These are phyloP conservation scores for Rubia tinctorum DNA, from an alignment of 305 asterid genomes.

Conservation along the genomic window DNA sequence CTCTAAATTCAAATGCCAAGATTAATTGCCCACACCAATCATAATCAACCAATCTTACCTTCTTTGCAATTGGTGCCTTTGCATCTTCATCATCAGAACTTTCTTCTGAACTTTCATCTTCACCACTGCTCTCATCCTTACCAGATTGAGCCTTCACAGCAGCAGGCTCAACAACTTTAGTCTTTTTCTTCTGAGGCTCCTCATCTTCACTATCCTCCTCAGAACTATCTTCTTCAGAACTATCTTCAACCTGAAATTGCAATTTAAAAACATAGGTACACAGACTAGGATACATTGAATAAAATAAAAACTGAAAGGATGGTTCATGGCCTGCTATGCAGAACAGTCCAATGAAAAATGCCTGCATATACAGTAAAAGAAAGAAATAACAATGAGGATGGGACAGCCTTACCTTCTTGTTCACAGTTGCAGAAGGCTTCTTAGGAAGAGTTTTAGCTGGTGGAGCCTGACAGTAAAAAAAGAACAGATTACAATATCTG, in stretches of 20 bases:
- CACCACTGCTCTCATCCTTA: conserved; percentile 2
- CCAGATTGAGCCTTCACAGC: conserved; percentile 21
- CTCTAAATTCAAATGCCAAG: neutral
- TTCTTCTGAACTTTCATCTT: conserved; percentile 25
- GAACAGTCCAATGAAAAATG: neutral
- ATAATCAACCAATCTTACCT: neutral
- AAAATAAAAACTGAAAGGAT: no score
- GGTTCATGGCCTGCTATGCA: neutral
- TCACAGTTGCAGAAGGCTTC: conserved; percentile 18
- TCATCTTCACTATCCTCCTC: conserved; percentile 42
- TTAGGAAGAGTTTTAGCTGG: conserved; percentile 25
- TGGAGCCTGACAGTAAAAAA: neutral
- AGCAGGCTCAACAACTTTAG: conserved; percentile 26
- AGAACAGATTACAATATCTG: neutral
- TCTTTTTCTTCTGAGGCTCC: conserved; percentile 44
- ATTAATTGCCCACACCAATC: no score
- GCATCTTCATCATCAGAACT: conserved; percentile 22
- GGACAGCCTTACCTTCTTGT: conserved; percentile 19
- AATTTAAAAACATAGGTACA: neutral
- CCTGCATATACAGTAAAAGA: neutral
- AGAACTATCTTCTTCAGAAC: conserved; percentile 52
- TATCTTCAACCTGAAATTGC: conserved; percentile 27
- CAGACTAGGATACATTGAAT: no score
- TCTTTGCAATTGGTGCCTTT: conserved; percentile 14
- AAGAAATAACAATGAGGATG: neutral